Evolutionary conservation across 225 moss, liverwort and hornwort species (phyloP), one percentile per base, ranked within the genome.

Genomic region (Ulota crispa): DNA sequence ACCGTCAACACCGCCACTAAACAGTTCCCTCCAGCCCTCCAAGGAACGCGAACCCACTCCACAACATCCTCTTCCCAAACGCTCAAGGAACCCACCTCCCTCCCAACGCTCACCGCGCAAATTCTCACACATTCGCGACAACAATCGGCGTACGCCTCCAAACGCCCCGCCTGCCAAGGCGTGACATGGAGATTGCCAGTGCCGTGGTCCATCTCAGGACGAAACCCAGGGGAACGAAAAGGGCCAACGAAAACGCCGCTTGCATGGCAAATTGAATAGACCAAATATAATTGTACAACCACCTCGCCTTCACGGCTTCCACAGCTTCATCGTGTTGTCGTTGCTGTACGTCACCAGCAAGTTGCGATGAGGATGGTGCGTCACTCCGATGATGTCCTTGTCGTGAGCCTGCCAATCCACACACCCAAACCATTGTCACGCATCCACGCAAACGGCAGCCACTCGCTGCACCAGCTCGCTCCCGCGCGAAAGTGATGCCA

Each of bases 331-430:
- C 28, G 95, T 95, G 77, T 89, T 98, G 81, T 98, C 97, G 77
- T 95, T 92, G 80, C 95, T 95, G 88, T 94, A 98, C 24, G 97
- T 98, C 37, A 93, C 97, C 68, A 98, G 79, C 69, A 98, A 87
- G 72, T 98, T 98, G 60, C 97, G 93, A 84, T 99, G 98, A 68
- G 98, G 98, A 85, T 99, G 98, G 76, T 96, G 98, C 66, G 98
- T 94, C 78, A 99, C 98, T 80, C 98, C 98, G 26, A 99, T 94
- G 66, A 99, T 93, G 81, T 99, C 98, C 84, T 89, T 99, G 13
- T 99, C 98, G 85, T 99, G 98, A 64, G 98, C 98, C 95, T 98
- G 89, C 60, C 72, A 78, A 72, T 45, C 60, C 79, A 81, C 70
- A 65, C 18, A 50, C 43, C 37, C 56, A 30, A 56, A 74, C 39